Conservation (phyloP, 139 green algal species). For the Volvox africanus region DNA sequence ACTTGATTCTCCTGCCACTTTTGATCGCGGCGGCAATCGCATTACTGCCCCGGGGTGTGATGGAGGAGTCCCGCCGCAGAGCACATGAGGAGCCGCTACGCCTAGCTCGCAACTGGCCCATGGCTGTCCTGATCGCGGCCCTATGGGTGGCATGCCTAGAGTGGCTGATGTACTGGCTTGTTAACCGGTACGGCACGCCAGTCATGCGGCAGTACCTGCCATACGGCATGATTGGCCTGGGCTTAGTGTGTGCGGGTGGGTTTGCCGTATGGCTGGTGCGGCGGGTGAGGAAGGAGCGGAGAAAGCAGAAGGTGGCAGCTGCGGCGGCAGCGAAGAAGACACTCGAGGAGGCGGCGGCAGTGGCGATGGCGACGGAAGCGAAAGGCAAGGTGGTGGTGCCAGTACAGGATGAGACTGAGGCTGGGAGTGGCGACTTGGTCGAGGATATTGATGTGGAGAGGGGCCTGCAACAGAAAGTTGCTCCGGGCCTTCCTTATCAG, state of each 20-base stretch:
- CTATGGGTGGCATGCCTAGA: slow-evolving; percentile 39
- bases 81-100: slow-evolving; percentile 47
- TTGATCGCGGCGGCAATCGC: slow-evolving; percentile 53
- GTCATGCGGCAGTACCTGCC: neutral
- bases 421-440: too few relatives aligned
- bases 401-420: neutral
- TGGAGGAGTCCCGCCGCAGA: slow-evolving; percentile 34
- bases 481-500: too few relatives aligned
- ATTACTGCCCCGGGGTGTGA: slow-evolving; percentile 55
- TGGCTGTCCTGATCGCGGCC: slow-evolving; percentile 40
- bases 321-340: neutral
- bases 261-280: slow-evolving; percentile 43
- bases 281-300: slow-evolving; percentile 7
- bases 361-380: neutral
- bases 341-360: neutral
- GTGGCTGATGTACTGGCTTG: slow-evolving; percentile 26
- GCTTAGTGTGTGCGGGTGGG: neutral
- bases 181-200: slow-evolving; percentile 30
- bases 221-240: slow-evolving; percentile 27
- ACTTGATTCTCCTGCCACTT: slow-evolving; percentile 70
- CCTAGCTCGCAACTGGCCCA: slow-evolving; percentile 51
- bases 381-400: neutral
- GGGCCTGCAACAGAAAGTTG: too few relatives aligned
- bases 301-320: neutral
- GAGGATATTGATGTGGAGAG: too few relatives aligned